phyloP scores from a whole-genome alignment of 2,329 filamentous ascomycete species.

The Periconia macrospinosa region DNA sequence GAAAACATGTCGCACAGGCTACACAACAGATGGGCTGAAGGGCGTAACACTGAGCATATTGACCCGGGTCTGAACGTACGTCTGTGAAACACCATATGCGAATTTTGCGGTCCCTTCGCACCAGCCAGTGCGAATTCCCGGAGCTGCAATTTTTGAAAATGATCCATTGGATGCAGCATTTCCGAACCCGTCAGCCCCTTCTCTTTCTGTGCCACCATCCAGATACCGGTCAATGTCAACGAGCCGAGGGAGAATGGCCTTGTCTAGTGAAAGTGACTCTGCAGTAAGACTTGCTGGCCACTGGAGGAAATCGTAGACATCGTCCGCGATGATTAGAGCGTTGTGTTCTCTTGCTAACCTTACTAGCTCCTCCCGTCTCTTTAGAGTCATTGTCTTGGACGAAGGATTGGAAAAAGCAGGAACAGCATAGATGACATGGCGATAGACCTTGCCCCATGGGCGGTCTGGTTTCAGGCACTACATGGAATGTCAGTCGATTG shows the following conservation, averaged over 20 bases:
- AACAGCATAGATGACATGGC: conserved; percentile 84
- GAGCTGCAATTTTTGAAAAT: conserved; percentile 85
- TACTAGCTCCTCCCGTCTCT: conserved; percentile 69
- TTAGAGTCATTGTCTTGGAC: conserved; percentile 75
- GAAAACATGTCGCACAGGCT: not conserved
- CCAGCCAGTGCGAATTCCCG: conserved; percentile 87
- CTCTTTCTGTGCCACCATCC: conserved; percentile 56
- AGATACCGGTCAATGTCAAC: conserved; percentile 76
- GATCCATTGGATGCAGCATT: conserved; percentile 84
- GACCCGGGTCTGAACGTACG: conserved; percentile 45
- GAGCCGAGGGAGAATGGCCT: conserved; percentile 66
- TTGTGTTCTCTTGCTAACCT: conserved; percentile 76
- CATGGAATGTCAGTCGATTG: conserved; percentile 12
- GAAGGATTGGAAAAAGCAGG: conserved; percentile 90
- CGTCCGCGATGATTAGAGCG: conserved; percentile 82
- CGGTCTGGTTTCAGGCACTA: conserved; percentile 61
- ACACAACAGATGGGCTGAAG: not conserved
- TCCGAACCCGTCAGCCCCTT: conserved; percentile 66
- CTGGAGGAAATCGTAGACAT: conserved; percentile 92
- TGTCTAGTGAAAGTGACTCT: conserved; percentile 33
- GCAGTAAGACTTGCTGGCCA: conserved; percentile 59
- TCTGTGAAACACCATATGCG: conserved; percentile 61
- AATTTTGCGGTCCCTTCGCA: conserved; percentile 70
- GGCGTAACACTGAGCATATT: not conserved
- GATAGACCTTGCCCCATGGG: conserved; percentile 75